These are phyloP conservation scores for Thyridium curvatum DNA, from an alignment of 2,329 filamentous ascomycete genomes.

Conservation along the genomic window DNA sequence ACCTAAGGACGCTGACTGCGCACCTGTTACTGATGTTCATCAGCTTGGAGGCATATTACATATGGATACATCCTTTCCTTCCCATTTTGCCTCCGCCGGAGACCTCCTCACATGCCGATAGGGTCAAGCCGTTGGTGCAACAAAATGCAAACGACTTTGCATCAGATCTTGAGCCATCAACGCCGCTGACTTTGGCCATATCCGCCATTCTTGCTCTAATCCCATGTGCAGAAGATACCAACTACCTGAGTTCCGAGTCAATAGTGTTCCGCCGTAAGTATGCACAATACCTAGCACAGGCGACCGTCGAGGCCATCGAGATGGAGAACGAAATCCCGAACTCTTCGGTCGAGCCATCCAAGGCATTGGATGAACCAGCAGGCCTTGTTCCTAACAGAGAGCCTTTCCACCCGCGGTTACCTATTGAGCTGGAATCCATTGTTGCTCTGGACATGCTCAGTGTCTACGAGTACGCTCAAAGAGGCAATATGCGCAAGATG, in stretches of 20 bases:
- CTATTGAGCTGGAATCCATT: slow-evolving; percentile 38
- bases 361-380: slow-evolving; percentile 28
- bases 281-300: slow-evolving; percentile 41
- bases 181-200: slow-evolving; percentile 38
- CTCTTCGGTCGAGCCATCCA: slow-evolving; percentile 34
- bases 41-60: slow-evolving; percentile 41
- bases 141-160: slow-evolving; percentile 25
- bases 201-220: slow-evolving; percentile 42
- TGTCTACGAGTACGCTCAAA: slow-evolving; percentile 46
- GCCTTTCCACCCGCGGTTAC: slow-evolving; percentile 36
- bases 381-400: slow-evolving; percentile 16
- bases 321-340: slow-evolving; percentile 39
- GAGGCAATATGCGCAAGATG: slow-evolving; percentile 48
- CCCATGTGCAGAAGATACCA: slow-evolving; percentile 32
- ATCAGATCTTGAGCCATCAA: slow-evolving; percentile 29
- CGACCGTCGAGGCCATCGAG: slow-evolving; percentile 41
- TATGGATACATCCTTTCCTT: slow-evolving; percentile 44
- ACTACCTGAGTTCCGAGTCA: slow-evolving; percentile 28
- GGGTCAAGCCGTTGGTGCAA: slow-evolving; percentile 25
- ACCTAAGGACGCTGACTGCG: background rate
- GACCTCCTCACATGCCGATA: slow-evolving; percentile 19
- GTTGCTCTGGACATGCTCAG: slow-evolving; percentile 41
- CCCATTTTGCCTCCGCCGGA: slow-evolving; percentile 40
- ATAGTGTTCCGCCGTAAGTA: slow-evolving; percentile 37
- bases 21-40: slow-evolving; percentile 1